A percentile compares a stretch with the other conserved stretches of the same genome.
These are phyloP conservation scores for Ilyonectria mors-panacis DNA, from an alignment of 2,329 filamentous ascomycete genomes.

Conservation along the genomic window DNA sequence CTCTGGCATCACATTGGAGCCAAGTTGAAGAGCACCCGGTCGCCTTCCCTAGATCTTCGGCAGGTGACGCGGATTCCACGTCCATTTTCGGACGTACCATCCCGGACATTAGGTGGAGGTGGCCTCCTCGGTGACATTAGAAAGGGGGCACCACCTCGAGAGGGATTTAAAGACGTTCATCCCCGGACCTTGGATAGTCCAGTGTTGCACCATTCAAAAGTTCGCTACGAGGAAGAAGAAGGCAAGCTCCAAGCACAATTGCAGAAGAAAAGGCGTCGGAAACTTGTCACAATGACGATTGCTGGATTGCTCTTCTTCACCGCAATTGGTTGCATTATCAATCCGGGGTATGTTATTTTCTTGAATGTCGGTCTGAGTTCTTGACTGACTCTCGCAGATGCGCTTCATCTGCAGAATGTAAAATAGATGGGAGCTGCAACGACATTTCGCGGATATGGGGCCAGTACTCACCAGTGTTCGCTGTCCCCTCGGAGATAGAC, in stretches of 20 bases:
- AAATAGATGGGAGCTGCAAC: slow-evolving; percentile 62
- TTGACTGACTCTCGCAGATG: slow-evolving; percentile 20
- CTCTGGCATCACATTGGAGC: slow-evolving; percentile 3
- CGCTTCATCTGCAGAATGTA: slow-evolving; percentile 40
- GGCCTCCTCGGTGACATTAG: background rate
- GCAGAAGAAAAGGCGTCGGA: background rate
- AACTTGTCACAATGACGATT: slow-evolving; percentile 19
- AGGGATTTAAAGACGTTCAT: slow-evolving; percentile 7
- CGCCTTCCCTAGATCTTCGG: background rate
- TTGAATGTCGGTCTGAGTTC: background rate
- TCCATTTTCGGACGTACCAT: slow-evolving; percentile 8
- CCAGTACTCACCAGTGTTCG: slow-evolving; percentile 89
- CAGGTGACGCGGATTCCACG: slow-evolving; percentile 18
- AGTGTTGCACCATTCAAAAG: background rate
- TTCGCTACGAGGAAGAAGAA: background rate
- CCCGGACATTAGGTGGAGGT: slow-evolving; percentile 1
- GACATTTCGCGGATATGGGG: slow-evolving; percentile 80
- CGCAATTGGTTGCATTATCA: slow-evolving; percentile 1
- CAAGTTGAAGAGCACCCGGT: slow-evolving; percentile 3
- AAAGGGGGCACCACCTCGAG: slow-evolving; percentile 5
- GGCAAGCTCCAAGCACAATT: background rate
- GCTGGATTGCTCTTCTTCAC: slow-evolving; percentile 10
- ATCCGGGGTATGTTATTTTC: slow-evolving; percentile 3
- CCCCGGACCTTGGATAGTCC: background rate
- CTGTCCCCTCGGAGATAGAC: slow-evolving; percentile 77